These are phyloP conservation scores for Neurospora sp. DNA, from an alignment of 2,329 filamentous ascomycete genomes.

Conservation along the genomic window DNA sequence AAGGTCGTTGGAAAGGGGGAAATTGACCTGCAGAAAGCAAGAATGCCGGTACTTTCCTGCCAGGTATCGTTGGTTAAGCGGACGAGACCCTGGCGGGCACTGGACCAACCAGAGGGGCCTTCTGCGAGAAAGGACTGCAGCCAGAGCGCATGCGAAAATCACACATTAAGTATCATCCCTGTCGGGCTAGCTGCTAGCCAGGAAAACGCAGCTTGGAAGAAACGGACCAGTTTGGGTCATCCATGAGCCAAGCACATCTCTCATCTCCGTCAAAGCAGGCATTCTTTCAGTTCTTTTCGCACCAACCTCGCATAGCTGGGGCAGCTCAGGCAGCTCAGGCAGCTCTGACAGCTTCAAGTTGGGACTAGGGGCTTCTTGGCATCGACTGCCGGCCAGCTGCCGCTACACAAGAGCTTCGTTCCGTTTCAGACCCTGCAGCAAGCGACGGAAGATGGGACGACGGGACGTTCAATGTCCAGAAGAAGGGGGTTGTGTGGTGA, in stretches of 20 bases:
- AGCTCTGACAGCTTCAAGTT: not conserved
- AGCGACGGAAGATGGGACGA: not conserved
- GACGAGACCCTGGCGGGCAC: not conserved
- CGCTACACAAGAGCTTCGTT: not conserved
- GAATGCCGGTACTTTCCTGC: not conserved
- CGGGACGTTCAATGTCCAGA: not conserved
- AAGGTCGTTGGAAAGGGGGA: not conserved
- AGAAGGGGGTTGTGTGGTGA: not conserved
- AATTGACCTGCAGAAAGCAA: not conserved
- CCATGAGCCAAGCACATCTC: not conserved
- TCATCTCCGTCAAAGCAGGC: not conserved
- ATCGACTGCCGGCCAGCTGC: not conserved
- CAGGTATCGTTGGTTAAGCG: not conserved
- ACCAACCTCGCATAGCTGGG: not conserved
- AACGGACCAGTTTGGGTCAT: not conserved
- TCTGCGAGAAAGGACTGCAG: not conserved
- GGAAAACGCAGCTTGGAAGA: not conserved
- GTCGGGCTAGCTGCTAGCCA: not conserved
- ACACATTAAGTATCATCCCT: not conserved
- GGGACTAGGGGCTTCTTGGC: not conserved
- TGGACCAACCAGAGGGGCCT: not conserved
- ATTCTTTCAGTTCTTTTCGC: not conserved
- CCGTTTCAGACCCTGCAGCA: not conserved
- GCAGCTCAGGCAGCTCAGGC: not conserved
- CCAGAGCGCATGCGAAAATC: not conserved